A percentile compares a stretch with the other conserved stretches of the same genome.
These are phyloP conservation scores for Comarum palustre DNA, from an alignment of 306 rosid species.

Conservation along the genomic window DNA sequence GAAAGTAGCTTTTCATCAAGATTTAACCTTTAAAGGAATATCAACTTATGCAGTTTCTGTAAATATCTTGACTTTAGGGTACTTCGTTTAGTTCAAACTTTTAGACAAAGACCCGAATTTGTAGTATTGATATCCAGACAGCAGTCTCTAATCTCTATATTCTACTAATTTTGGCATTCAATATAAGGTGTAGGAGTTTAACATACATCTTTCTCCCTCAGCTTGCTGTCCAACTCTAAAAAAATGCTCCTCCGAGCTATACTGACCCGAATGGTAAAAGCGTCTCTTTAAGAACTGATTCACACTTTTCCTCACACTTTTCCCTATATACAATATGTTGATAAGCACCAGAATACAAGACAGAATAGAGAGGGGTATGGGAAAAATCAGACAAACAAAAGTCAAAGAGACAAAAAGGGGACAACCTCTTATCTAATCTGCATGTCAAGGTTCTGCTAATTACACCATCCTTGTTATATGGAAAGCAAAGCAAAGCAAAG, in stretches of 20 bases:
- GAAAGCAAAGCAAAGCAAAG: neutral
- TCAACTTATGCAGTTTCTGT: slow-evolving; percentile 5
- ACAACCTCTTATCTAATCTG: slow-evolving; percentile 85
- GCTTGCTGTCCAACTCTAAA: slow-evolving; percentile 54
- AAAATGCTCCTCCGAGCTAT: slow-evolving; percentile 71
- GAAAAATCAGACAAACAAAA: neutral
- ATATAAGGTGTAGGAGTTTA: neutral
- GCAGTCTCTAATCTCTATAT: neutral
- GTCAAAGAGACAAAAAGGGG: neutral
- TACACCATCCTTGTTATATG: slow-evolving; percentile 15
- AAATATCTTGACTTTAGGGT: neutral
- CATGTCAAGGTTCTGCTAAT: slow-evolving; percentile 80
- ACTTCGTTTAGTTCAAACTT: neutral
- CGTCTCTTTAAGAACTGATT: slow-evolving; percentile 75
- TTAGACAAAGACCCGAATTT: neutral
- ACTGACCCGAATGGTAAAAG: slow-evolving; percentile 89
- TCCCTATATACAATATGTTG: slow-evolving; percentile 44
- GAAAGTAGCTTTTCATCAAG: slow-evolving; percentile 4
- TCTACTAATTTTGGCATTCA: neutral
- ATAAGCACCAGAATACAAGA: neutral
- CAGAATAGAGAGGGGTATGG: neutral
- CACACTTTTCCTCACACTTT: slow-evolving; percentile 88
- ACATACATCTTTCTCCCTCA: slow-evolving; percentile 77
- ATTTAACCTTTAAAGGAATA: neutral
- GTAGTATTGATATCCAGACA: neutral